These are phyloP conservation scores for Fusarium mangiferae DNA, from an alignment of 2,329 filamentous ascomycete genomes.

Conservation along the genomic window DNA sequence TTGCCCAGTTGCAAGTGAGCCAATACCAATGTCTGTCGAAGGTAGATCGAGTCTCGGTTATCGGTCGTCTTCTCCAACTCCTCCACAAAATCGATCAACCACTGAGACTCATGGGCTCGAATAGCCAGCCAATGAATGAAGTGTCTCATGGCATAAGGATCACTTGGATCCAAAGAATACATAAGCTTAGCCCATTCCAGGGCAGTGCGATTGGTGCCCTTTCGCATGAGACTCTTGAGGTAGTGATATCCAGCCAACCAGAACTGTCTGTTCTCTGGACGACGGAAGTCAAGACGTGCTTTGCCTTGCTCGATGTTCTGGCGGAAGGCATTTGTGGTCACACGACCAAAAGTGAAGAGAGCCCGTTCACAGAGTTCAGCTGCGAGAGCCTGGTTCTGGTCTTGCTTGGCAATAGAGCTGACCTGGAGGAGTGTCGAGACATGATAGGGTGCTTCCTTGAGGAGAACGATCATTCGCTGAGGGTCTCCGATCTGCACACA, in stretches of 20 bases:
- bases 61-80: constrained; percentile 50
- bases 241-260: constrained; percentile 93
- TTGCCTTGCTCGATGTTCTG: constrained; percentile 79
- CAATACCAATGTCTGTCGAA: constrained; percentile 79
- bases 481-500: constrained; percentile 88
- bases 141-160: constrained; percentile 86
- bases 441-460: constrained; percentile 76
- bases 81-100: constrained; percentile 76
- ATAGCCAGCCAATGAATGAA: constrained; percentile 86
- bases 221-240: constrained; percentile 83
- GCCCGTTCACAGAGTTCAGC: constrained; percentile 91
- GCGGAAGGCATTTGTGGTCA: constrained; percentile 84
- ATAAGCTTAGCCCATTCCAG: constrained; percentile 94
- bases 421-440: constrained; percentile 94
- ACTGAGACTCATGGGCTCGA: constrained; percentile 79
- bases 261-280: constrained; percentile 90
- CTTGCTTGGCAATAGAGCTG: constrained; percentile 90
- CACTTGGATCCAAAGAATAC: constrained; percentile 76
- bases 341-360: constrained; percentile 91
- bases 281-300: constrained; percentile 81
- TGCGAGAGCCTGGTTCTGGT: constrained; percentile 86
- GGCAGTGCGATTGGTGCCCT: constrained; percentile 93
- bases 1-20: constrained; percentile 80
- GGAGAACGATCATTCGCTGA: constrained; percentile 79
- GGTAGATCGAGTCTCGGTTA: constrained; percentile 67